phyloP scores from a whole-genome alignment of 331 rosid species.

The Quercus tomentella region DNA sequence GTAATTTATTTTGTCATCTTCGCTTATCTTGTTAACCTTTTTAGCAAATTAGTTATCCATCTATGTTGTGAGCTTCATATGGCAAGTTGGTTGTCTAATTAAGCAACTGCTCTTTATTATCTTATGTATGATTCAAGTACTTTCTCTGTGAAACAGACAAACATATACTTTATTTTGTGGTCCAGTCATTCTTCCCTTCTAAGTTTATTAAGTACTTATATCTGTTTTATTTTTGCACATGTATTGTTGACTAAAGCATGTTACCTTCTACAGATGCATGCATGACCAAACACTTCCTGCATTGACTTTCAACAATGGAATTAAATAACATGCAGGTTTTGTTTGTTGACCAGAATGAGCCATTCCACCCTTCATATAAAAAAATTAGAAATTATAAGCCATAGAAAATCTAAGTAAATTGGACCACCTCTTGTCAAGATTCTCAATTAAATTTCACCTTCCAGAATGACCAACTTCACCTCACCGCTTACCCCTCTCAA shows the following conservation, averaged over 20 bases:
- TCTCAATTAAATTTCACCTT: slow-evolving; percentile 27
- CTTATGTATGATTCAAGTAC: background rate
- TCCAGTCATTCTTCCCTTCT: slow-evolving; percentile 12
- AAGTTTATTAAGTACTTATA: slow-evolving; percentile 19
- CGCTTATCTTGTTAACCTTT: background rate
- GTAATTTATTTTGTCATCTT: background rate
- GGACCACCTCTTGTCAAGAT: slow-evolving; percentile 37
- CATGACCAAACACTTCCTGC: slow-evolving; percentile 43
- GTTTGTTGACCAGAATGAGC: slow-evolving; percentile 47
- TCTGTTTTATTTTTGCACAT: slow-evolving; percentile 49
- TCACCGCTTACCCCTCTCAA: slow-evolving; percentile 9
- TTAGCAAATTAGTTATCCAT: background rate
- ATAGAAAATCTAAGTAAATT: slow-evolving; percentile 18
- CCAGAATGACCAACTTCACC: slow-evolving; percentile 11
- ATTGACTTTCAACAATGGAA: slow-evolving; percentile 40
- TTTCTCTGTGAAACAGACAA: background rate
- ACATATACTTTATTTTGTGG: background rate
- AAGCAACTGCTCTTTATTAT: background rate
- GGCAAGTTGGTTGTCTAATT: background rate
- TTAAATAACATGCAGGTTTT: slow-evolving; percentile 20
- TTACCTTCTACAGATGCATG: slow-evolving; percentile 52
- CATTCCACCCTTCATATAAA: slow-evolving; percentile 4
- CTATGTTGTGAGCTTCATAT: background rate
- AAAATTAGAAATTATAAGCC: slow-evolving; percentile 7
- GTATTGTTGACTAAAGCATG: slow-evolving; percentile 75